Evolutionary conservation across 148 eudicot genomes (phyloP).

Genomic region (Selenicereus undatus): DNA sequence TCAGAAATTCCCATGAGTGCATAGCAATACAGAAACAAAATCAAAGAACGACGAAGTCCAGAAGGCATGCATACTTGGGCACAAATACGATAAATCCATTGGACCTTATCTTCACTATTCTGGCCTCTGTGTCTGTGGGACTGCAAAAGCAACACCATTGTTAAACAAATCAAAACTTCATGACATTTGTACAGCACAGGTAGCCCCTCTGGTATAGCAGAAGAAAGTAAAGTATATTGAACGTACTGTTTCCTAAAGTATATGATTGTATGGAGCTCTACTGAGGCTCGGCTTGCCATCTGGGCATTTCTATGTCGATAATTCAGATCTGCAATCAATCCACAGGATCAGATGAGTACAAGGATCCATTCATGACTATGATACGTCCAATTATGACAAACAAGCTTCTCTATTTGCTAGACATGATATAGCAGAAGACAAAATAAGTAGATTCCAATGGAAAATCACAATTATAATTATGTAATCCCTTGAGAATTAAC

Average conservation of each 20-base stretch:
- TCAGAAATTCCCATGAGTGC: not conserved
- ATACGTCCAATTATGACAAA: too few relatives aligned
- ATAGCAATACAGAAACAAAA: not conserved
- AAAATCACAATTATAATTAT: not conserved
- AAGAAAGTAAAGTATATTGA: not conserved
- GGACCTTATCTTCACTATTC: slow-evolving; percentile 87
- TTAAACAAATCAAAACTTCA: not conserved
- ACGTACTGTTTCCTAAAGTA: slow-evolving; percentile 76
- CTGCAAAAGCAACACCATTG: slow-evolving; percentile 41
- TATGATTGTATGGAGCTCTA: slow-evolving; percentile 90
- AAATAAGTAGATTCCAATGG: not conserved
- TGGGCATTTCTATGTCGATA: slow-evolving; percentile 96
- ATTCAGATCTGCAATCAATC: slow-evolving; percentile 62
- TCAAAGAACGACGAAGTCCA: not conserved
- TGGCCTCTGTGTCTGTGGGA: slow-evolving; percentile 87
- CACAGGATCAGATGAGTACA: slow-evolving; percentile 3
- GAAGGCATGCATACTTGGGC: slow-evolving; percentile 63
- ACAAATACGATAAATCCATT: slow-evolving; percentile 97
- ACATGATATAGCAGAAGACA: not conserved
- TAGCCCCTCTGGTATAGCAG: not conserved
- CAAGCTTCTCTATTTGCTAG: not conserved
- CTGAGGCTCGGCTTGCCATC: slow-evolving; percentile 95
- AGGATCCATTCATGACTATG: not conserved
- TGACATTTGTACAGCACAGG: not conserved
- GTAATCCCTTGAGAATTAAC: not conserved